These are phyloP conservation scores for Immersiporthe knoxdaviesiana DNA, from an alignment of 2,329 filamentous ascomycete species.

Conservation along the genomic window DNA sequence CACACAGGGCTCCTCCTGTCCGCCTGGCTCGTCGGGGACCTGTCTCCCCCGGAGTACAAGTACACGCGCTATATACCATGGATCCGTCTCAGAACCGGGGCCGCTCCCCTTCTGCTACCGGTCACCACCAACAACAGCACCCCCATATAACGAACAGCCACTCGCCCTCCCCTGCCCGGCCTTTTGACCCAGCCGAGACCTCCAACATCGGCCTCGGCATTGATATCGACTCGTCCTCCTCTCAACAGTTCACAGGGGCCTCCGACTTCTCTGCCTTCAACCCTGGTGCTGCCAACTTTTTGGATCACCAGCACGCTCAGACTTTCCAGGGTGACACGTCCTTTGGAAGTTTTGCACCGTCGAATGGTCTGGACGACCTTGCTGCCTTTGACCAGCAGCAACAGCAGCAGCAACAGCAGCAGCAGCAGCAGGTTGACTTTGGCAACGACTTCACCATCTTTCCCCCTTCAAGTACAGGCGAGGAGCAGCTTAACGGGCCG, in stretches of 20 bases:
- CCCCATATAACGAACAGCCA: conserved; percentile 70
- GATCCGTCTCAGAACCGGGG: conserved; percentile 18
- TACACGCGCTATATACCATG: conserved; percentile 34
- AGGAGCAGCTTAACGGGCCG: conserved; percentile 64
- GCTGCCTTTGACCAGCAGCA: conserved; percentile 50
- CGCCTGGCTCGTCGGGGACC: conserved; percentile 22
- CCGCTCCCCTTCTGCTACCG: conserved; percentile 17
- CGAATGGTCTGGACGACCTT: conserved; percentile 42
- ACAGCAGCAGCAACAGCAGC: conserved; percentile 52
- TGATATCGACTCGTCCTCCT: conserved; percentile 56
- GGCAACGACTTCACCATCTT: conserved; percentile 69
- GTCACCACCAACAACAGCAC: conserved; percentile 40
- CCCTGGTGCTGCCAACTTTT: conserved; percentile 44
- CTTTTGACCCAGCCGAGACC: conserved; percentile 49
- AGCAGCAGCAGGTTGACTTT: conserved; percentile 54
- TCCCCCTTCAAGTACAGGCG: conserved; percentile 47
- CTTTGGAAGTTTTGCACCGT: conserved; percentile 48
- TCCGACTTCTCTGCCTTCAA: conserved; percentile 52
- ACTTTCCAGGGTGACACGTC: conserved; percentile 46
- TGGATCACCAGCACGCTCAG: conserved; percentile 52
- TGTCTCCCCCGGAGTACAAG: conserved; percentile 34
- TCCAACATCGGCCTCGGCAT: conserved; percentile 59
- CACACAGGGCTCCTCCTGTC: conserved; percentile 15
- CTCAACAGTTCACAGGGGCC: conserved; percentile 45
- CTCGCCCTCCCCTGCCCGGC: conserved; percentile 58